Base-by-base conservation (phyloP, 192 early-diverging fungal species). In the Podila horticola region DNA sequence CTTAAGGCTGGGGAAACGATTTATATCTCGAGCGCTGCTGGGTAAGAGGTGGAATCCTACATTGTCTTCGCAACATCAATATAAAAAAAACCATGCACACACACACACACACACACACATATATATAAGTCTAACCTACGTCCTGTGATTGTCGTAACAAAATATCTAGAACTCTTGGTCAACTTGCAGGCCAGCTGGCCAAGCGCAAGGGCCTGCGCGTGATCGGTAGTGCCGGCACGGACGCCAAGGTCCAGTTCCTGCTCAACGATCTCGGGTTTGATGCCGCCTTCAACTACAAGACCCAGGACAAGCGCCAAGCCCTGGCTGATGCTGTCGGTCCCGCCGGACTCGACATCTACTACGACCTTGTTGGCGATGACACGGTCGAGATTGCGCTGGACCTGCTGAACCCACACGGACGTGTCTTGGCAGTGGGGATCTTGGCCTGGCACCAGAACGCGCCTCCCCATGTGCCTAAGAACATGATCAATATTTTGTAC, bases 211-310 rank as follows among this genome's bases (percentile, higher is more conserved):
- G 95, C 4, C 87, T 93, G 62, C 85, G 82, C 20, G 96, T 97
- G 6, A 87, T 97, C 30, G 96, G 94, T 20, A 89, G 89, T 22
- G 94, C 94, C 13, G 94, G 95, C 8, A 86, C 88, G 4, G 95
- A 96, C 72, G 93, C 94, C 0, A 97, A 97, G 66, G 92, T 93
- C 29, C 85, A 77, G 19, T 89, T 86, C 66, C 86, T 96, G 28
- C 87, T 87, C 63, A 64, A 86, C 4, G 84, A 85, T 50, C 72
- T 92, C 60, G 91, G 91, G 9, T 94, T 92, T 52, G 95, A 97
- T 82, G 93, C 82, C 9, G 96, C 87, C 24, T 94, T 97, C 87
- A 97, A 97, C 86, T 97, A 97, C 91, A 97, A 96, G 79, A 95
- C 88, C 58, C 67, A 69, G 58, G 67, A 69, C 58, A 58, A 28